A percentile compares a stretch with the other conserved stretches of the same genome.
These are phyloP conservation scores for Brettanomyces custersianus DNA, from an alignment of 805 yeast genomes.

Conservation along the genomic window DNA sequence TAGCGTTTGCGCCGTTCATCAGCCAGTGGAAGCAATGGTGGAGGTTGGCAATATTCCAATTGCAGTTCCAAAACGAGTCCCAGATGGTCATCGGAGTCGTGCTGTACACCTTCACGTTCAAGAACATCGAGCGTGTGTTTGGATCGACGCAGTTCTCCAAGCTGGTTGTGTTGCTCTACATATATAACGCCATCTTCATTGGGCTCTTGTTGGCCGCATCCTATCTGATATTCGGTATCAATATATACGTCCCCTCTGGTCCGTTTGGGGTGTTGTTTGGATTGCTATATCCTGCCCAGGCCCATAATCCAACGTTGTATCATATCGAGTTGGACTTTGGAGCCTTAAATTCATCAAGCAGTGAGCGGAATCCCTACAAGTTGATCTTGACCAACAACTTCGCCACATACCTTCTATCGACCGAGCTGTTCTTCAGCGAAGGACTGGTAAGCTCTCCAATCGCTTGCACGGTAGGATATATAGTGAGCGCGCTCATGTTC, in stretches of 20 bases:
- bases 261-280: conserved; percentile 32
- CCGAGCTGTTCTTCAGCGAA: conserved; percentile 29
- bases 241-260: conserved; percentile 37
- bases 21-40: conserved; percentile 49
- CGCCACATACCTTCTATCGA: conserved; percentile 4
- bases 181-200: conserved; percentile 38
- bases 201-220: conserved; percentile 24
- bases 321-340: conserved; percentile 28
- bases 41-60: conserved; percentile 41
- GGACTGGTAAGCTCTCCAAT: conserved; percentile 27
- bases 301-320: conserved; percentile 32
- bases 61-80: conserved; percentile 49
- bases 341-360: conserved; percentile 13
- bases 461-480: conserved; percentile 32
- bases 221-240: conserved; percentile 25
- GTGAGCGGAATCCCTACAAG: conserved; percentile 8
- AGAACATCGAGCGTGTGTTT: conserved; percentile 47
- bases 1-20: conserved; percentile 46
- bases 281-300: conserved; percentile 30
- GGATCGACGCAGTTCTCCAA: conserved; percentile 49
- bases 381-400: conserved; percentile 11
- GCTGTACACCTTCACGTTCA: conserved; percentile 40
- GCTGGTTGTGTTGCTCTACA: conserved; percentile 31
- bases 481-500: conserved; percentile 35
- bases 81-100: conserved; percentile 40